These are phyloP conservation scores for Fusarium floridanum DNA, from an alignment of 2,329 filamentous ascomycete species.

Conservation along the genomic window DNA sequence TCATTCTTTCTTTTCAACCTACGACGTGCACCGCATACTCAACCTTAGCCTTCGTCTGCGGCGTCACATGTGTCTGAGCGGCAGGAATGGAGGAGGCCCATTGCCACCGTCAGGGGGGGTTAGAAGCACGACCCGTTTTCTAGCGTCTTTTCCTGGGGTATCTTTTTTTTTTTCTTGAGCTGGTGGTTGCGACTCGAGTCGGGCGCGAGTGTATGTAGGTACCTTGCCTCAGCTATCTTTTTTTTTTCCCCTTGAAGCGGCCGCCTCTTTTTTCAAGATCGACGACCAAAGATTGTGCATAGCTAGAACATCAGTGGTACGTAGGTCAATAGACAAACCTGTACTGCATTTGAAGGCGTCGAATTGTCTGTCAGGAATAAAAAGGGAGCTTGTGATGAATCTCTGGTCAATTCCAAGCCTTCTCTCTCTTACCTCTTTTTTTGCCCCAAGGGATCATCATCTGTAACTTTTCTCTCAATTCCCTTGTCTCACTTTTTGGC, in stretches of 20 bases:
- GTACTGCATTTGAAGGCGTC: not conserved
- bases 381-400: not conserved
- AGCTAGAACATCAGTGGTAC: not conserved
- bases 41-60: too few species aligned
- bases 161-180: constrained; percentile 15
- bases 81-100: not conserved
- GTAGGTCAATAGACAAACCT: not conserved
- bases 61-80: too few species aligned
- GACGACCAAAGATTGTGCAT: not conserved
- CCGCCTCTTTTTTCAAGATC: constrained; percentile 1
- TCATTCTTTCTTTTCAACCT: too few species aligned
- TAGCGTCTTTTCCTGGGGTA: constrained; percentile 41
- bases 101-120: constrained; percentile 38
- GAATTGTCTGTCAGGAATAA: not conserved
- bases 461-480: not conserved
- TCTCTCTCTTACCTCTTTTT: not conserved
- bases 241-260: constrained; percentile 20
- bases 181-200: constrained; percentile 10
- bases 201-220: not conserved
- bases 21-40: too few species aligned
- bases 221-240: not conserved
- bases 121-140: constrained; percentile 37
- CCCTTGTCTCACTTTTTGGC: constrained; percentile 5
- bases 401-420: not conserved
- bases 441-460: not conserved